phyloP scores from a whole-genome alignment of 495 filamentous ascomycete species.

The Penicillium angulare region DNA sequence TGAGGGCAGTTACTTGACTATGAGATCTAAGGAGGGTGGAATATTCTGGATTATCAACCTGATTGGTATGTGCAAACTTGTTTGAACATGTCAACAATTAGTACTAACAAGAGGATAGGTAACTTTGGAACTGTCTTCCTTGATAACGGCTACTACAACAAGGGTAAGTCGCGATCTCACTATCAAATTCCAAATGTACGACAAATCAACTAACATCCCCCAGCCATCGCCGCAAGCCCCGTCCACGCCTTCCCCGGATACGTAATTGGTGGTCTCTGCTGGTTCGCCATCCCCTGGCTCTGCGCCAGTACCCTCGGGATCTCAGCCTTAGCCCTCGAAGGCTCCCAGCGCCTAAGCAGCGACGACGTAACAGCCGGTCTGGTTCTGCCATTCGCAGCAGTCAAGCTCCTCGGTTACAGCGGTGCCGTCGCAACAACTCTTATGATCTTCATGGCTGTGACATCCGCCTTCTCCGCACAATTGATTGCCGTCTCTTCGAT shows the following conservation, averaged over 20 bases:
- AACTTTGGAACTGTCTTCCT: conserved; percentile 70
- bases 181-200: neutral
- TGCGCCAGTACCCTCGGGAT: conserved; percentile 91
- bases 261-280: conserved; percentile 82
- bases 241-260: conserved; percentile 92
- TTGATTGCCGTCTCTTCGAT: conserved; percentile 92
- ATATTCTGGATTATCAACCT: conserved; percentile 98
- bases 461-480: conserved; percentile 83
- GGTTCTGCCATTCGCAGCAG: conserved; percentile 83
- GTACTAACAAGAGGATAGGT: conserved; percentile 13
- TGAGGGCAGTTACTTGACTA: conserved; percentile 83
- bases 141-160: conserved; percentile 88
- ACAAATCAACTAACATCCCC: neutral
- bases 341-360: conserved; percentile 65
- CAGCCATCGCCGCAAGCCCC: conserved; percentile 83
- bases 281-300: conserved; percentile 97
- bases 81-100: neutral
- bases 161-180: conserved; percentile 42
- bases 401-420: conserved; percentile 84
- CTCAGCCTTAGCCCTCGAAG: conserved; percentile 80
- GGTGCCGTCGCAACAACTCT: conserved; percentile 81
- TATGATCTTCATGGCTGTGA: conserved; percentile 96
- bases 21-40: conserved; percentile 81
- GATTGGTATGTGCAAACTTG: conserved; percentile 63
- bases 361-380: conserved; percentile 82